A percentile compares a stretch with the other conserved stretches of the same genome.
Evolutionary conservation across 768 basidiomycete species (phyloP).

Genomic region (Chalciporus piperatus): DNA sequence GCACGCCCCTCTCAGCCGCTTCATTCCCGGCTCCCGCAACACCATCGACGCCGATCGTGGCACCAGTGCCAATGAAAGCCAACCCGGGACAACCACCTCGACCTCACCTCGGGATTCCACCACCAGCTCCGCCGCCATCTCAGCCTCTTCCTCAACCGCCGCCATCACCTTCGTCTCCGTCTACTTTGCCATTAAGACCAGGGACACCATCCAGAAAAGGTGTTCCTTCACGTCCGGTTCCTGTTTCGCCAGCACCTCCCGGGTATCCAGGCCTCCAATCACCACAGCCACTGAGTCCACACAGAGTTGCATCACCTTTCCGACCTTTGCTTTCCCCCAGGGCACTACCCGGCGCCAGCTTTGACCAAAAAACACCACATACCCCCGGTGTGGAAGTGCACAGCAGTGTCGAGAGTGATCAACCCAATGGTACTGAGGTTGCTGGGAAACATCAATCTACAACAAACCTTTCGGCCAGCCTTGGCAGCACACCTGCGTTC

Average conservation of each 20-base stretch:
- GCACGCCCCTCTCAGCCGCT: constrained; percentile 18
- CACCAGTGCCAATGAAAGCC: constrained; percentile 7
- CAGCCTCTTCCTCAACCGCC: constrained; percentile 30
- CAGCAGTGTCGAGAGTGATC: constrained; percentile 7
- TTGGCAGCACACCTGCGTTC: constrained; percentile 23
- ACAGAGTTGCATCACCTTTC: constrained; percentile 19
- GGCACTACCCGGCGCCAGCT: not conserved
- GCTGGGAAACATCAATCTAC: constrained; percentile 16
- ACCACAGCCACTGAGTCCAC: constrained; percentile 15
- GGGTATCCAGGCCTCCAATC: constrained; percentile 1
- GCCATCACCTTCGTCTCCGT: constrained; percentile 9
- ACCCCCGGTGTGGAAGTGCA: not conserved
- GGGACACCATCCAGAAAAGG: constrained; percentile 8
- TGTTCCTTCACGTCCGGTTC: constrained; percentile 15
- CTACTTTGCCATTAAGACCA: constrained; percentile 1
- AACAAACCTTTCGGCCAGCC: not conserved
- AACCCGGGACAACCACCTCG: constrained; percentile 18
- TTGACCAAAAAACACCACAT: constrained; percentile 1
- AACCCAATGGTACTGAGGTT: constrained; percentile 3
- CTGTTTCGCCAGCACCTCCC: constrained; percentile 8
- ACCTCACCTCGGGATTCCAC: constrained; percentile 28
- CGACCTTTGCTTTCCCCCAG: constrained; percentile 21
- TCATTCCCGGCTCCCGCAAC: constrained; percentile 5
- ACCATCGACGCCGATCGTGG: not conserved
- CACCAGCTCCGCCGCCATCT: constrained; percentile 31